Conservation (phyloP, 768 basidiomycete species). For the Amanita phalloides region DNA sequence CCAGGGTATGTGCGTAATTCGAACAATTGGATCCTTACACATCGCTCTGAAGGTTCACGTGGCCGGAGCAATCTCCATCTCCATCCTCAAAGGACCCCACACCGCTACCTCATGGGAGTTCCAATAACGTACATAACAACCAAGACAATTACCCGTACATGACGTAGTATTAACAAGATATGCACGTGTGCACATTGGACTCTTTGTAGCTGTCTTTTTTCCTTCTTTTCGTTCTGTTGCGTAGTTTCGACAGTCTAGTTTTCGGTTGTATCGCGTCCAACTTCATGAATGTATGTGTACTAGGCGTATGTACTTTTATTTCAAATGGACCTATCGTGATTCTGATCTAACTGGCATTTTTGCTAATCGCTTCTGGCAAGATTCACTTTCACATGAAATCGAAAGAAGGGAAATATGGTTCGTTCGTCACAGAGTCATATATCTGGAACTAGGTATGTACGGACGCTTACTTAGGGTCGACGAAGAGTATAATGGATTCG, state of each 20-base stretch:
- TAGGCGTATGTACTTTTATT: background rate
- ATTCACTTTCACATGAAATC: no score
- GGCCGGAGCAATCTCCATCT: conserved; percentile 26
- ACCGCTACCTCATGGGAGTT: conserved; percentile 7
- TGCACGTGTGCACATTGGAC: no score
- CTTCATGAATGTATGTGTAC: background rate
- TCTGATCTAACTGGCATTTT: background rate
- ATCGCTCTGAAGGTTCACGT: conserved; percentile 18
- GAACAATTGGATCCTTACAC: background rate
- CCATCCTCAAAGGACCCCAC: conserved; percentile 14
- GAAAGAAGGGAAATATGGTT: no score
- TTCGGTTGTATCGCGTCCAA: no score
- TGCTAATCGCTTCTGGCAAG: no score
- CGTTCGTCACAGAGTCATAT: no score
- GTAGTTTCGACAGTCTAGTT: no score
- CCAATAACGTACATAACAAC: background rate
- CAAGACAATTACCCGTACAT: background rate
- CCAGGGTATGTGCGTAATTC: conserved; percentile 42
- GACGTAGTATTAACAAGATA: background rate
- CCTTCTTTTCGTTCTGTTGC: no score
- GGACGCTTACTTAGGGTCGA: no score
- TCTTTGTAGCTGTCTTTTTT: background rate
- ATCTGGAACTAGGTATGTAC: background rate
- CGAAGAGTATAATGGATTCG: no score
- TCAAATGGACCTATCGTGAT: background rate